Conservation (phyloP, 345 rosid genomes). For the Acer yangbiense region DNA sequence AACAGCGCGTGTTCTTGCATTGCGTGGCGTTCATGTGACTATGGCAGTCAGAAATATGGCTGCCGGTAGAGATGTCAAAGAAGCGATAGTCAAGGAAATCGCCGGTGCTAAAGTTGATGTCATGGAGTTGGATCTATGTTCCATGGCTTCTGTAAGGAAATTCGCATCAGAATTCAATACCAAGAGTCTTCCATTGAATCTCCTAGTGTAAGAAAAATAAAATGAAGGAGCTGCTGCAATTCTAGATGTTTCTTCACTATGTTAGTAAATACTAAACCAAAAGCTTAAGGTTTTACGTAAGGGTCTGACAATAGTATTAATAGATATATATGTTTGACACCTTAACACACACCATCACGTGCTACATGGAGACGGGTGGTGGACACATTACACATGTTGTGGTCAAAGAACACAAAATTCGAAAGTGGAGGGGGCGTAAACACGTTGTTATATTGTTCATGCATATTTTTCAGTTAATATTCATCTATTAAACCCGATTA, state of each 20-base stretch:
- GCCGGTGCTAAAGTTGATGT: constrained; percentile 65
- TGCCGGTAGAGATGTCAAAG: constrained; percentile 58
- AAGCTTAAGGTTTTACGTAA: too few relatives aligned
- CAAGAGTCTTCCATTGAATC: constrained; percentile 58
- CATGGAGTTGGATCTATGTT: constrained; percentile 81
- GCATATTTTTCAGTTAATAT: too few relatives aligned
- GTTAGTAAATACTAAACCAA: background rate
- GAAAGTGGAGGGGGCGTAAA: too few relatives aligned
- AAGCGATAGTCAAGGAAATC: constrained; percentile 52
- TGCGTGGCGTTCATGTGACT: constrained; percentile 69
- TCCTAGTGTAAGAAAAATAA: constrained; percentile 49
- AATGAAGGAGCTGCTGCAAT: background rate
- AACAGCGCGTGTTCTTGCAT: constrained; percentile 74
- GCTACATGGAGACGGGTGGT: background rate
- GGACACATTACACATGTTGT: background rate
- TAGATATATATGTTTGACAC: background rate
- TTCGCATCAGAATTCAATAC: constrained; percentile 59
- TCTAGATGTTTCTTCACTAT: background rate
- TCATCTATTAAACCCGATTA: background rate
- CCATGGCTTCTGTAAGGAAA: constrained; percentile 62
- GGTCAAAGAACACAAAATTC: too few relatives aligned
- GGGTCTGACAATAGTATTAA: too few relatives aligned
- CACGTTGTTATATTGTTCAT: too few relatives aligned
- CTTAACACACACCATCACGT: background rate
- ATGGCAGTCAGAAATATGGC: constrained; percentile 70